Percentiles rank a stretch among this genome's conserved stretches.
phyloP scores from a whole-genome alignment of 805 yeast species.

The Tetrapisispora arboricola region DNA sequence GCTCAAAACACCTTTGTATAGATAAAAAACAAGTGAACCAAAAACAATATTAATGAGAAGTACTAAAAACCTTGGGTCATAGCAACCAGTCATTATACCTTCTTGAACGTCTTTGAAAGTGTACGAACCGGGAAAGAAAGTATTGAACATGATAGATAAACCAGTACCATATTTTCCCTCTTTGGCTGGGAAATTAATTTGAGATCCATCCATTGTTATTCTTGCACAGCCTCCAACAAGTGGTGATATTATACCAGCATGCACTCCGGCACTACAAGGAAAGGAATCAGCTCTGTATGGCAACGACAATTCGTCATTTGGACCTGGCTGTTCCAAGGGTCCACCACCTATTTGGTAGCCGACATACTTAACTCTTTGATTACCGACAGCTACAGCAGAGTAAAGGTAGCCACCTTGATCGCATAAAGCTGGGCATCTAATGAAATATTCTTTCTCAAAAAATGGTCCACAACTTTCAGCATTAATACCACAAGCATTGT shows the following conservation, averaged over 20 bases:
- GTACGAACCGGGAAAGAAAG: constrained; percentile 69
- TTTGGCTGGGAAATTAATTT: constrained; percentile 36
- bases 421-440: constrained; percentile 86
- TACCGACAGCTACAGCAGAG: constrained; percentile 67
- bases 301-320: constrained; percentile 29
- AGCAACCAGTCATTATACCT: constrained; percentile 40
- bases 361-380: constrained; percentile 52
- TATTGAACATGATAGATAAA: constrained; percentile 42
- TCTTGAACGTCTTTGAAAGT: constrained; percentile 39
- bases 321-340: constrained; percentile 12
- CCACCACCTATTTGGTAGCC: constrained; percentile 79
- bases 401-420: constrained; percentile 68
- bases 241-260: constrained; percentile 71
- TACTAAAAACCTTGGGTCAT: constrained; percentile 56
- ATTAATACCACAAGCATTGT: constrained; percentile 63
- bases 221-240: constrained; percentile 70
- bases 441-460: constrained; percentile 35
- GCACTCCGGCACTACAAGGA: constrained; percentile 84
- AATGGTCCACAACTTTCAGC: constrained; percentile 50
- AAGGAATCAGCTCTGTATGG: constrained; percentile 85
- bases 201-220: constrained; percentile 46
- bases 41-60: constrained; percentile 48
- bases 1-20: constrained; percentile 37
- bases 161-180: constrained; percentile 45
- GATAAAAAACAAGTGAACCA: constrained; percentile 51